Evolutionary conservation across 495 filamentous ascomycete species (phyloP).

Genomic region (Podospora pseudocomata): DNA sequence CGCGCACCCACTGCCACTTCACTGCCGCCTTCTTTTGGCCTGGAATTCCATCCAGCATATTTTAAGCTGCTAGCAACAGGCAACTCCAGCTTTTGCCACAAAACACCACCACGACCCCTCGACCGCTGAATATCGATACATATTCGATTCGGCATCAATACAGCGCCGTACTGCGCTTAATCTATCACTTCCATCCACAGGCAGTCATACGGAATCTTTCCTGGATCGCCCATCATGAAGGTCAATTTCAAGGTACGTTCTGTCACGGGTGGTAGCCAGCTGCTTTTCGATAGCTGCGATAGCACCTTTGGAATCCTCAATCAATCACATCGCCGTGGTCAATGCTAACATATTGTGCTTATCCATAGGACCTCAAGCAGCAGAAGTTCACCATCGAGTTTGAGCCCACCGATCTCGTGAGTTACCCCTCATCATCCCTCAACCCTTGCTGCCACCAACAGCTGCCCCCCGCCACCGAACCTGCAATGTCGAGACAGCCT

Average conservation of each 20-base stretch:
- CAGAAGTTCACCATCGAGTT: conserved; percentile 95
- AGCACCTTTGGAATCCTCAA: neutral
- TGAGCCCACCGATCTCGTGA: conserved; percentile 87
- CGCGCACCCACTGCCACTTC: neutral
- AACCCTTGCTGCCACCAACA: conserved; percentile 6
- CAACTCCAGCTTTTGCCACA: conserved; percentile 18
- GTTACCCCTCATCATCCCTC: conserved; percentile 36
- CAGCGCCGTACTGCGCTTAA: neutral
- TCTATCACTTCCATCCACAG: conserved; percentile 2
- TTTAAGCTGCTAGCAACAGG: neutral
- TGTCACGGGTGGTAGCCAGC: neutral
- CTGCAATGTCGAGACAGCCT: neutral
- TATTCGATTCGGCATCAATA: neutral
- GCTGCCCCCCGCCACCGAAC: conserved; percentile 10
- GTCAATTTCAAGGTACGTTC: conserved; percentile 49
- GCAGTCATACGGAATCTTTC: neutral
- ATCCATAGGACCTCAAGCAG: conserved; percentile 83
- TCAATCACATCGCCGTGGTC: neutral
- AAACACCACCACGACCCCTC: conserved; percentile 9
- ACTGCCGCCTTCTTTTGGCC: neutral
- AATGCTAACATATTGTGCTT: conserved; percentile 27
- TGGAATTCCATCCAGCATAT: neutral
- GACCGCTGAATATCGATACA: neutral
- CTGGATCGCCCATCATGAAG: conserved; percentile 43
- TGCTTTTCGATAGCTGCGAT: neutral